Evolutionary conservation across 1,284 basidiomycete species (phyloP), one percentile per base, ranked within the genome.

Genomic region (Pisolithus thermaeus): DNA sequence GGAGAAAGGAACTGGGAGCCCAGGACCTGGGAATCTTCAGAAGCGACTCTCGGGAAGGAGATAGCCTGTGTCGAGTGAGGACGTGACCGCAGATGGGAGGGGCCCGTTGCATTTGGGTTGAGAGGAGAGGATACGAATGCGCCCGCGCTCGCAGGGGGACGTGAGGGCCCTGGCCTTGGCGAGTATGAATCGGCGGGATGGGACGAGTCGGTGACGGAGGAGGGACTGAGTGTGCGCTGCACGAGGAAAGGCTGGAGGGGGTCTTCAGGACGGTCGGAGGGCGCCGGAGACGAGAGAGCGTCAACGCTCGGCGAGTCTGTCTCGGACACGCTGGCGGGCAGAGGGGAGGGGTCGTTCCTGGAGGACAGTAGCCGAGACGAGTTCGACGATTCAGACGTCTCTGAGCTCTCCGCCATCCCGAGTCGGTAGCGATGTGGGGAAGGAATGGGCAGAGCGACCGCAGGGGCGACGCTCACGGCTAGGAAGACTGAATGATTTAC

Each of bases 11-110:
- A 45, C n/a, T 58, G 49, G 49, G 58, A 40, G 8, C 67, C 57
- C 41, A 77, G 69, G 0, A 69, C 70, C 25, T 75, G 73, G 0
- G 73, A 68, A 43, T 79, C 77, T 45, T 79, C 78, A 5, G 78
- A 77, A 16, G 73, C 66, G n/a, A 77, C 56, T 23, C 75, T 72
- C 39, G 64, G 67, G 51, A 75, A 63, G 46, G 62, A 55, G 43
- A 69, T 62, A 49, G 66, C 74, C 20, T 67, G 68, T 38, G 65
- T 63, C 7, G 68, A 59, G 12, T 55, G 67, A 61, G 47, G 50
- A 59, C 40, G 73, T 60, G 52, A 65, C 53, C 49, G 69, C 60
- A 45, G 62, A 66, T 32, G 52, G 52, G 58, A 51, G 37, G 48
- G 2, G 5, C 11, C 12, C 32, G 58, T 45, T 39, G 57, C 28